Conservation (phyloP, 2,329 filamentous ascomycete species). For the Diplodia sapinea region DNA sequence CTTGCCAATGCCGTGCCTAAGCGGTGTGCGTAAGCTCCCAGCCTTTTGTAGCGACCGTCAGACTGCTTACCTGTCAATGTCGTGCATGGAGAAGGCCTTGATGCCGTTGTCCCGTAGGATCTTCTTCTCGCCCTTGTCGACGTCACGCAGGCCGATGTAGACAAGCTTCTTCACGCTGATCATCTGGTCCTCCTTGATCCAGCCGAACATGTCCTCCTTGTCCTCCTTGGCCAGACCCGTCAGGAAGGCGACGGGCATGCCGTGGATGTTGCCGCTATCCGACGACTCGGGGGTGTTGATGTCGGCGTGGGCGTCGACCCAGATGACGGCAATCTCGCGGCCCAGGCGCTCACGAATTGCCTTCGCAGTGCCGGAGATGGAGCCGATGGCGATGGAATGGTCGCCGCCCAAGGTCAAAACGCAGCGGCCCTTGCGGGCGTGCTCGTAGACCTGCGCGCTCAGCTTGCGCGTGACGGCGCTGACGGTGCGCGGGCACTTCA, state of each 20-base stretch:
- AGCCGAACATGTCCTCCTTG: slow-evolving; percentile 82
- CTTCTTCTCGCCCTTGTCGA: slow-evolving; percentile 92
- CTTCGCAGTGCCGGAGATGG: slow-evolving; percentile 83
- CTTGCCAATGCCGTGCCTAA: slow-evolving; percentile 85
- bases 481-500: slow-evolving; percentile 91
- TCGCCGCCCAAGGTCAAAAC: slow-evolving; percentile 94
- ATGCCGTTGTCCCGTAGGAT: slow-evolving; percentile 87
- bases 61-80: slow-evolving; percentile 79
- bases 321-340: slow-evolving; percentile 90
- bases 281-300: slow-evolving; percentile 96
- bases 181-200: slow-evolving; percentile 76
- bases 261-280: slow-evolving; percentile 91
- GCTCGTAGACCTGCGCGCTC: slow-evolving; percentile 82
- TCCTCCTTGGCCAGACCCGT: slow-evolving; percentile 82
- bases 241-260: slow-evolving; percentile 94
- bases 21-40: slow-evolving; percentile 25
- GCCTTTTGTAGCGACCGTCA: background rate
- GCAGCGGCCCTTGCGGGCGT: slow-evolving; percentile 81
- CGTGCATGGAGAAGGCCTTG: slow-evolving; percentile 98
- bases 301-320: slow-evolving; percentile 97
- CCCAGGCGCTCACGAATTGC: slow-evolving; percentile 82
- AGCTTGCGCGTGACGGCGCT: slow-evolving; percentile 83
- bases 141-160: slow-evolving; percentile 93
- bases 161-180: slow-evolving; percentile 83
- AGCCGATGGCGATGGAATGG: slow-evolving; percentile 95